Evolutionary conservation across 345 rosid genomes (phyloP).

Genomic region (Eucalyptus marginata): DNA sequence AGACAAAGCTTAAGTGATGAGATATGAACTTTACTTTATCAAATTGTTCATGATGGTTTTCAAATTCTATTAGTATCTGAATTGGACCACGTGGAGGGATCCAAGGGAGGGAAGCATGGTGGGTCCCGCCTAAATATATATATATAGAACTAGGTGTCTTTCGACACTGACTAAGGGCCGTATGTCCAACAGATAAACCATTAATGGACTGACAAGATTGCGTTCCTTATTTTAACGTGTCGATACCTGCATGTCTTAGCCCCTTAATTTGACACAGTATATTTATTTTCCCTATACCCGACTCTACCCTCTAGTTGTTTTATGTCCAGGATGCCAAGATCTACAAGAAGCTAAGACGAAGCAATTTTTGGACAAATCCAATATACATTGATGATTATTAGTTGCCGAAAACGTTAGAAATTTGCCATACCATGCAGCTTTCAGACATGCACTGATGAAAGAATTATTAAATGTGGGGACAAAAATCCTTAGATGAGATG

Average conservation of each 20-base stretch:
- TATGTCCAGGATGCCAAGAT: no score
- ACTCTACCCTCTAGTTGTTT: no score
- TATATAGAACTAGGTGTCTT: no score
- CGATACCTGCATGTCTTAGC: rapidly evolving
- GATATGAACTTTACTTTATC: background rate
- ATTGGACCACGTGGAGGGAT: background rate
- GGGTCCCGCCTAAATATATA: background rate
- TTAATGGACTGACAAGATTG: rapidly evolving
- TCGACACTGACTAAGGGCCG: rapidly evolving
- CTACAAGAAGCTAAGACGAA: no score
- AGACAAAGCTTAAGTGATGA: background rate
- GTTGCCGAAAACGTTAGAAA: background rate
- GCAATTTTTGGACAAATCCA: no score
- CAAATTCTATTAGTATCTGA: background rate
- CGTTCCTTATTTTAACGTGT: no score
- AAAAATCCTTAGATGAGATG: background rate
- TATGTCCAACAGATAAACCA: no score
- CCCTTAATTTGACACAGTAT: no score
- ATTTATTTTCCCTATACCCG: no score
- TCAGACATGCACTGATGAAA: background rate
- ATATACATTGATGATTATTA: background rate
- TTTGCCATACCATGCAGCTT: background rate
- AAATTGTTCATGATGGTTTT: background rate
- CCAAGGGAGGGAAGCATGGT: background rate
- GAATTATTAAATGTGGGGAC: background rate